Conservation (phyloP, 1,284 basidiomycete genomes). For the Tetrapyrgos nigripes region DNA sequence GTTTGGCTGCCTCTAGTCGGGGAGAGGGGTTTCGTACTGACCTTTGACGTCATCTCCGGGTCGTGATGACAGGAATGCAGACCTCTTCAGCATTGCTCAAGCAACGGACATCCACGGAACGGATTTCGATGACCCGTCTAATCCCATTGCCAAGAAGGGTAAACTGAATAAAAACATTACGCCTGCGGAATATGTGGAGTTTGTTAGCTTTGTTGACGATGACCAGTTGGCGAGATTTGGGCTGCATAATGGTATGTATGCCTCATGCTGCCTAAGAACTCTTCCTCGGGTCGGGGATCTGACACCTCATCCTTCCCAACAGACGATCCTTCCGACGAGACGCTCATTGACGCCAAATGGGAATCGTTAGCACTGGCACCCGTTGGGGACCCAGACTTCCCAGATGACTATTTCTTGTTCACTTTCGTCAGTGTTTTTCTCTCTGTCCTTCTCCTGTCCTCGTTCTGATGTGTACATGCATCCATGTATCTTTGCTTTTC, state of each 20-base stretch:
- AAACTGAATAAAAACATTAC: slow-evolving; percentile 54
- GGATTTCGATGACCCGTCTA: slow-evolving; percentile 59
- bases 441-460: neutral
- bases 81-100: slow-evolving; percentile 60
- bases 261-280: neutral
- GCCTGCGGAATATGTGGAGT: slow-evolving; percentile 61
- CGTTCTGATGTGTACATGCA: neutral
- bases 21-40: neutral
- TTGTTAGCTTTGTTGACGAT: slow-evolving; percentile 60
- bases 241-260: slow-evolving; percentile 56
- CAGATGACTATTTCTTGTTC: slow-evolving; percentile 74
- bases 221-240: slow-evolving; percentile 65
- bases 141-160: slow-evolving; percentile 60
- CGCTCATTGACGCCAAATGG: slow-evolving; percentile 72
- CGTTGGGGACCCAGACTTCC: slow-evolving; percentile 51
- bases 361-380: slow-evolving; percentile 70
- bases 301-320: slow-evolving; percentile 15
- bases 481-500: neutral
- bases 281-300: too few species aligned
- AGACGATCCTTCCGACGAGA: slow-evolving; percentile 46
- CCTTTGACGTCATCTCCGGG: neutral
- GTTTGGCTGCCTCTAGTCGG: slow-evolving; percentile 27
- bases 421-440: slow-evolving; percentile 48
- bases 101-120: slow-evolving; percentile 71
- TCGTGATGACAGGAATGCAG: slow-evolving; percentile 48